phyloP scores from a whole-genome alignment of 306 rosid species.

The Cucumis melo region DNA sequence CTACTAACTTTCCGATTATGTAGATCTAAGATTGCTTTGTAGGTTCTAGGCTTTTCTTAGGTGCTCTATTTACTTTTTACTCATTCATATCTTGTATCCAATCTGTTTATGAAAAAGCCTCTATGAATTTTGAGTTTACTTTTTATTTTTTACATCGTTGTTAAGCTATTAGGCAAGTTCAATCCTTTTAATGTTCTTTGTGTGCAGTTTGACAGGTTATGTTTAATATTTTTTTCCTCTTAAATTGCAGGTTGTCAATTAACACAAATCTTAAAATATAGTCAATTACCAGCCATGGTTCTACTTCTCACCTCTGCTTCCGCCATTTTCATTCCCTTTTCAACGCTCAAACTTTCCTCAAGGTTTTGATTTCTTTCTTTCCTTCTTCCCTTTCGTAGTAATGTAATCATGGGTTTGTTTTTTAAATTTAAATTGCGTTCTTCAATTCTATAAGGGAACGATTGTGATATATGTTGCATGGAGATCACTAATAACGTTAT shows the following conservation, averaged over 20 bases:
- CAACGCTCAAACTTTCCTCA: slow-evolving; percentile 34
- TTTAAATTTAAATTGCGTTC: background rate
- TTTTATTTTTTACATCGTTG: slow-evolving; percentile 27
- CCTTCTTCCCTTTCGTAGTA: background rate
- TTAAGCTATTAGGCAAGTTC: background rate
- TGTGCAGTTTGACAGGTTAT: background rate
- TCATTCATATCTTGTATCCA: slow-evolving; percentile 27
- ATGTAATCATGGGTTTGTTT: background rate
- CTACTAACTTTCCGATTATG: no score
- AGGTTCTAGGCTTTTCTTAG: no score
- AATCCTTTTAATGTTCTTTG: background rate
- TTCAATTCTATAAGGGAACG: slow-evolving; percentile 27
- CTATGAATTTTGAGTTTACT: no score
- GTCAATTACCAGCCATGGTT: no score
- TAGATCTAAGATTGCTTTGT: no score
- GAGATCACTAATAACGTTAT: no score
- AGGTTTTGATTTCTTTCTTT: slow-evolving; percentile 9
- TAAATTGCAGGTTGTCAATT: background rate
- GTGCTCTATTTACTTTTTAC: no score
- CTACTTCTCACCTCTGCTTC: no score
- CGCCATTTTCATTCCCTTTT: slow-evolving; percentile 76
- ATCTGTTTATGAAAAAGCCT: no score
- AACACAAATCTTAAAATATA: background rate
- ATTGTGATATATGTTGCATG: slow-evolving; percentile 54
- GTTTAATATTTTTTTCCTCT: background rate